Evolutionary conservation across 768 basidiomycete genomes (phyloP), one percentile per base, ranked within the genome.

Genomic region (Tylopilus plumbeoviolaceoides): DNA sequence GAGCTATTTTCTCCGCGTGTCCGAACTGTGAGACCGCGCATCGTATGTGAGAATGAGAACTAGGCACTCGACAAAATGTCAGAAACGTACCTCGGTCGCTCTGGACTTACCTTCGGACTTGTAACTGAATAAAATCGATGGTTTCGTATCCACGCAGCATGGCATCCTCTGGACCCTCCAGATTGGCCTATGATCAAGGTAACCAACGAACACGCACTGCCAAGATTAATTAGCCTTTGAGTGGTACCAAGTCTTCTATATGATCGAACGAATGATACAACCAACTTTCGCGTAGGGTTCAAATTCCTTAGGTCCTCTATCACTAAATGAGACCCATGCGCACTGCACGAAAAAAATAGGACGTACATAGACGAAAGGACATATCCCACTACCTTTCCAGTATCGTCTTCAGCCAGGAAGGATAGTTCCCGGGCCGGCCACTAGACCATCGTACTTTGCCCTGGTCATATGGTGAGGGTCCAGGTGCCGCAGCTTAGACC

Each of bases 331-430:
- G 56, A 54, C n/a, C 28, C 20, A 27, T 25, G 27, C 28, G 23
- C 43, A 10, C 14, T 20, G 31, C 31, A 49, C 18, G 14, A 27
- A 12, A 18, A 41, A 35, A 44, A 23, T 23, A 5, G 38, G 25
- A 62, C 76, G 30, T 47, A 81, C 80, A 82, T 78, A 45, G 80
- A 80, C 0, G 76, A 77, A n/a, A 82, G 59, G 15, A 82, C 79
- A 59, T 81, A 82, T 12, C 80, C 80, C 0, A 82, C 79, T n/a
- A 82, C 71, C 21, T 75, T 72, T 1, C 80, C 78, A 21, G 62
- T 65, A 31, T 73, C 70, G 44, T 79, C 74, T 44, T 78, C 78
- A 1, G 79, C 80, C 6, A 82, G 77, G 59, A 75, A 82, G 6
- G 77, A 79, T 23, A 81, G 8, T 8, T 28, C n/a, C n/a, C n/a